phyloP scores from a whole-genome alignment of 441 rosid genomes.

The Geranium incanum region DNA sequence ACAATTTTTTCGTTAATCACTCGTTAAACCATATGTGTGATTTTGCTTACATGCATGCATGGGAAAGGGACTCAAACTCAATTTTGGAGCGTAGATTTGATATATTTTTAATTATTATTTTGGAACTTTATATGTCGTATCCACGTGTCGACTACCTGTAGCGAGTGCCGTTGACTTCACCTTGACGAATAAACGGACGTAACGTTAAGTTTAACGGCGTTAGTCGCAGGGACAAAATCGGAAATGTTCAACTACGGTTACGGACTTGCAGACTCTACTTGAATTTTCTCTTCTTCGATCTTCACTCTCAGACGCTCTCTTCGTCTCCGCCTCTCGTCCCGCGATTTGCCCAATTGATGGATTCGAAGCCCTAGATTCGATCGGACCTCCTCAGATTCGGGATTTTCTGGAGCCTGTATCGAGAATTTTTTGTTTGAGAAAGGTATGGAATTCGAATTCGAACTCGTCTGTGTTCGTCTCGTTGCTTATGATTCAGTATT shows the following conservation, averaged over 20 bases:
- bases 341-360: background rate
- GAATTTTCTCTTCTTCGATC: constrained; percentile 16
- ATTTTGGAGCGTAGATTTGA: background rate
- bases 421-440: too few relatives aligned
- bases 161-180: background rate
- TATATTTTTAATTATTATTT: background rate
- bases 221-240: constrained; percentile 31
- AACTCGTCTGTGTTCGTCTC: background rate
- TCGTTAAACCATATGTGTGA: background rate
- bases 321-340: background rate
- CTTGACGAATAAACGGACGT: background rate
- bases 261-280: constrained; percentile 6
- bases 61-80: background rate
- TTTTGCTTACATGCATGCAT: background rate
- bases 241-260: constrained; percentile 18
- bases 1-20: background rate
- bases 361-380: background rate
- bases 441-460: background rate
- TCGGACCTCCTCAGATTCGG: constrained; percentile 1
- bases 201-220: constrained; percentile 24
- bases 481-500: background rate
- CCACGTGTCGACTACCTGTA: background rate
- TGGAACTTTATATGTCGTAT: background rate
- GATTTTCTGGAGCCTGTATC: constrained; percentile 3
- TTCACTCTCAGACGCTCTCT: background rate